phyloP scores from a whole-genome alignment of 352 stramenopile genomes.

The Globisporangium nagaii region DNA sequence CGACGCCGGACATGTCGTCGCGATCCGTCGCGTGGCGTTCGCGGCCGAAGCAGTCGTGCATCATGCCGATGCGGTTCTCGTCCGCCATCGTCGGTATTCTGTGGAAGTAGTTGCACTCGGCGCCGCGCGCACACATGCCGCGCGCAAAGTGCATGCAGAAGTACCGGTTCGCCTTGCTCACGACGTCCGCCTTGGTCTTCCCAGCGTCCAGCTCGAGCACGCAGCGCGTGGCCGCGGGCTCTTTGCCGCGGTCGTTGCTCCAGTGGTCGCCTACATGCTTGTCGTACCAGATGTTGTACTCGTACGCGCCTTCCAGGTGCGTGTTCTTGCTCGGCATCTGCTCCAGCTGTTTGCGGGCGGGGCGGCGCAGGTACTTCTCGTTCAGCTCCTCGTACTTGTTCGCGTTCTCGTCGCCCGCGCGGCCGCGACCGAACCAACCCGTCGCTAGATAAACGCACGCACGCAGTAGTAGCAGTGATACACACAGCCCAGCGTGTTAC shows the following conservation, averaged over 20 bases:
- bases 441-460: constrained; percentile 41
- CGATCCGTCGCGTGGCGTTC: constrained; percentile 88
- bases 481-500: background rate
- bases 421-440: constrained; percentile 92
- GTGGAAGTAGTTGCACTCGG: constrained; percentile 92
- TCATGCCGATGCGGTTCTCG: constrained; percentile 75
- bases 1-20: constrained; percentile 91
- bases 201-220: constrained; percentile 81
- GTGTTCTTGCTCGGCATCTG: constrained; percentile 81
- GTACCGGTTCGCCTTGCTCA: constrained; percentile 78
- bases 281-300: constrained; percentile 97
- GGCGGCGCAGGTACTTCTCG: constrained; percentile 72
- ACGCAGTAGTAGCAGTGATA: background rate
- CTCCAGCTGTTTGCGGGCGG: constrained; percentile 90
- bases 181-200: constrained; percentile 88
- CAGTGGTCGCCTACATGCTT: constrained; percentile 91
- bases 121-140: constrained; percentile 85
- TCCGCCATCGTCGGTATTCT: constrained; percentile 73
- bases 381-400: constrained; percentile 85
- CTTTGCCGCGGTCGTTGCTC: constrained; percentile 75
- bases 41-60: constrained; percentile 91
- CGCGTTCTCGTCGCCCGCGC: constrained; percentile 57
- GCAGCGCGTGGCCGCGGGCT: constrained; percentile 86
- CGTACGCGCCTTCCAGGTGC: constrained; percentile 86
- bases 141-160: constrained; percentile 93